Evolutionary conservation across 2,329 filamentous ascomycete genomes (phyloP), one percentile per base, ranked within the genome.

Genomic region (Lithohypha guttulata): DNA sequence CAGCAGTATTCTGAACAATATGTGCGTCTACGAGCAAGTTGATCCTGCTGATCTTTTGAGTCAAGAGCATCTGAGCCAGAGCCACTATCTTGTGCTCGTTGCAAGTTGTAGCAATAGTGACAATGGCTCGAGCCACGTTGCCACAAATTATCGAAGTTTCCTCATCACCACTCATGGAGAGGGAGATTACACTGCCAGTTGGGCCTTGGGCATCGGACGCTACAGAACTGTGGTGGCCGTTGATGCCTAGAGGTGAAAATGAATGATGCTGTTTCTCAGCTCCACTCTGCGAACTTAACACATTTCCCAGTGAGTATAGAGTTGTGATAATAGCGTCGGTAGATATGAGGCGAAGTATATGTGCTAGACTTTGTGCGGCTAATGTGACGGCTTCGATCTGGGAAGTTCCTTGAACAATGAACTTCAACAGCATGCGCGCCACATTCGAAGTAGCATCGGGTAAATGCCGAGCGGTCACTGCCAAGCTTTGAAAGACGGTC

Each of bases 291-390:
- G 85, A 79, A 51, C 86, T 95, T 10, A 98, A 69, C 3, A 94
- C 81, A 56, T 98, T 98, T 14, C 91, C 91, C n/a, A 98, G 70
- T 0, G 86, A 91, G 61, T 98, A 98, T 7, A 98, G 68, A 1
- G 87, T 96, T 4, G 87, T 93, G 49, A 98, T 96, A 23, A 94
- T 75, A 23, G 86, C 81, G 64, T 98, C 91, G 52, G 93, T 83
- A 1, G 91, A 93, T 9, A 96, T 70, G 52, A 81, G 71, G 50
- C 79, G 80, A 40, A 98, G 66, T 13, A 93, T 77, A 49, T 79
- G 81, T 2, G 87, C 86, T 22, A 98, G 67, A 51, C 82, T 91
- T 48, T 78, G 77, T n/a, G 87, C 85, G 19, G 89, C 89, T 22
- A 89, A 71, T 2, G 70, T 70, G 29, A 91, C 79, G 9, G 78